Base-by-base conservation (phyloP, 2,329 filamentous ascomycete species). In the Ophiostoma pallidulum region DNA sequence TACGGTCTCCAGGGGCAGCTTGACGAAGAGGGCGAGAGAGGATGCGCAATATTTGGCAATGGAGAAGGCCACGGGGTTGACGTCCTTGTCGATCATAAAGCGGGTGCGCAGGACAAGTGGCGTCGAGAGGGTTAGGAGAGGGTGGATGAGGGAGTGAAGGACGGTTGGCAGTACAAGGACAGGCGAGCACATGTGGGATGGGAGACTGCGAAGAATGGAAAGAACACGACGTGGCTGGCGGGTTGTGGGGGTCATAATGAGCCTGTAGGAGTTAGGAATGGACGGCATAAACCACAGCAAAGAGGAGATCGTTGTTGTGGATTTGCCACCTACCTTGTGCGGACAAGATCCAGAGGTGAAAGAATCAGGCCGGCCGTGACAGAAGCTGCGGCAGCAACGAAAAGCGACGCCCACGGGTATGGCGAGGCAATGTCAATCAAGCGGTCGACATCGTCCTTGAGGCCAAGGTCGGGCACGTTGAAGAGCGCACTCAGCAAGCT, bases 1-100 rank as follows among this genome's bases (percentile, higher is more conserved):
- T 14, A 95, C 85, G 1, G 91, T 97, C 66, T 98, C 92, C 4
- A 97, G 72, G 0, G 92, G 92, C 12, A 97, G 78, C 59, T 91
- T 90, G 55, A 95, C 66, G 58, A 92, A 85, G 28, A 97, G 77
- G 41, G 94, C 90, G 2, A 80, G 73, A 1, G 82, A 81, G 3
- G 86, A 89, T 13, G 86, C 80, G 55, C 86, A 72, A 66, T 97
- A 95, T 45, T 86, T 86, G 59, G 81, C 80, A 39, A 95, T 62
- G 18, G 84, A 87, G 71, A 94, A 97, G 13, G 85, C 77, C 37
- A 81, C 80, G 0, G 92, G 90, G 6, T 87, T 88, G 26, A 84
- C 69, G 48, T 92, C 76, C 20, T 85, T 86, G 62, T 95, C 88
- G 57, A 97, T 82, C 53, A 82, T 75, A 55, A 96, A 78, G 51